Evolutionary conservation across 441 rosid species (phyloP), one percentile per base, ranked within the genome.

Genomic region (Raphanus hybrid): DNA sequence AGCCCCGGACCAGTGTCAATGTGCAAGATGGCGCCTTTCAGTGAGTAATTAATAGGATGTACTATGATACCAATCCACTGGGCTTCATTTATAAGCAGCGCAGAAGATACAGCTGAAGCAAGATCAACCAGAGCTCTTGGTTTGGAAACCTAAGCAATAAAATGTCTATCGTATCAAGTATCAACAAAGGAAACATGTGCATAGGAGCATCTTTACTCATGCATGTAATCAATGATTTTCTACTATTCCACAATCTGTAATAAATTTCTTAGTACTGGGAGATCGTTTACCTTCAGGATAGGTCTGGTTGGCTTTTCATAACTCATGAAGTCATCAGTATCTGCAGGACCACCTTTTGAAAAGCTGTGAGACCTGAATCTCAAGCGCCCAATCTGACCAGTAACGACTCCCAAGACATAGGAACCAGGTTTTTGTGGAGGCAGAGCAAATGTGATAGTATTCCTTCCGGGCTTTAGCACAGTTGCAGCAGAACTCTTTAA

Each of bases 111-210:
- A 45, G 98, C 95, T 55, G 96, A 94, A 68, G 91, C 84, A 78
- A 94, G 96, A 86, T 96, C 99, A 83, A 96, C 98, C 78, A 96
- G 82, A 78, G 98, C 91, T 85, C 98, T 92, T 76, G 96, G 97
- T 75, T 89, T 88, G 81, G 83, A 90, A 75, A 96, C 97, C 99
- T 93, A 82, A n/a, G 58, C 70, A 71, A 75, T 37, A 80, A 78
- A 67, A 59, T 37, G 57, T 55, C 29, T 48, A 68, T 0, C n/a
- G n/a, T n/a, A n/a, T n/a, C n/a, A n/a, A n/a, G 79, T 82, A 80
- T 75, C 65, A 73, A 71, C 54, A 37, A 73, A 66, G 70, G 43
- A 67, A 70, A 75, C 43, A 75, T 69, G 67, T 45, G 29, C 66
- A 52, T 18, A 35, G 60, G 34, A 41, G 52, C 34, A 75, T 71